phyloP scores from a whole-genome alignment of 2,329 filamentous ascomycete species.

The Anthostomella pinea region DNA sequence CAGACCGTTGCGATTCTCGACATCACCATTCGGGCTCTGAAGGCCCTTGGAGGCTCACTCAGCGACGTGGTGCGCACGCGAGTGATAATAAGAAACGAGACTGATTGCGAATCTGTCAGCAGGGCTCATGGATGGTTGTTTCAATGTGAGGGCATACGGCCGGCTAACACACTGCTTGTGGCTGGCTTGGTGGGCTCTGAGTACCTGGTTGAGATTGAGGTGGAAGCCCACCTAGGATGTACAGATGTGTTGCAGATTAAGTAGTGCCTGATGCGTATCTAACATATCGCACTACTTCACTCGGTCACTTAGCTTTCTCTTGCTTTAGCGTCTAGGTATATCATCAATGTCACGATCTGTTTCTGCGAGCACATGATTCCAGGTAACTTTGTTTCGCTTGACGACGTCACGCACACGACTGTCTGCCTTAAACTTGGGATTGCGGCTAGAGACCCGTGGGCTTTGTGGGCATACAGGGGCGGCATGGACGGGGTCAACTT shows the following conservation, averaged over 20 bases:
- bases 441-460: too few species aligned
- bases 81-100: constrained; percentile 22
- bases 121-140: constrained; percentile 29
- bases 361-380: too few species aligned
- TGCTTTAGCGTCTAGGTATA: too few species aligned
- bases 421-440: too few species aligned
- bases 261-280: too few species aligned
- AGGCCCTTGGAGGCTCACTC: constrained; percentile 25
- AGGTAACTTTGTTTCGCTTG: too few species aligned
- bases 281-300: too few species aligned
- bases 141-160: constrained; percentile 21
- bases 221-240: constrained; percentile 15
- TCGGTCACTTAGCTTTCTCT: too few species aligned
- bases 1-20: constrained; percentile 30
- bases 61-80: constrained; percentile 28
- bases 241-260: constrained; percentile 2
- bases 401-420: too few species aligned
- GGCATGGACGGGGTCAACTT: too few species aligned
- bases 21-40: constrained; percentile 26
- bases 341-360: too few species aligned
- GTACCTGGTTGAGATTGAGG: constrained; percentile 23
- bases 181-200: constrained; percentile 12
- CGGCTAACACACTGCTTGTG: constrained; percentile 18
- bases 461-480: too few species aligned
- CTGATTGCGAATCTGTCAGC: constrained; percentile 26